Base-by-base conservation (phyloP, 2,329 filamentous ascomycete species). In the Ophiocordyceps polyrhachis-furcata region DNA sequence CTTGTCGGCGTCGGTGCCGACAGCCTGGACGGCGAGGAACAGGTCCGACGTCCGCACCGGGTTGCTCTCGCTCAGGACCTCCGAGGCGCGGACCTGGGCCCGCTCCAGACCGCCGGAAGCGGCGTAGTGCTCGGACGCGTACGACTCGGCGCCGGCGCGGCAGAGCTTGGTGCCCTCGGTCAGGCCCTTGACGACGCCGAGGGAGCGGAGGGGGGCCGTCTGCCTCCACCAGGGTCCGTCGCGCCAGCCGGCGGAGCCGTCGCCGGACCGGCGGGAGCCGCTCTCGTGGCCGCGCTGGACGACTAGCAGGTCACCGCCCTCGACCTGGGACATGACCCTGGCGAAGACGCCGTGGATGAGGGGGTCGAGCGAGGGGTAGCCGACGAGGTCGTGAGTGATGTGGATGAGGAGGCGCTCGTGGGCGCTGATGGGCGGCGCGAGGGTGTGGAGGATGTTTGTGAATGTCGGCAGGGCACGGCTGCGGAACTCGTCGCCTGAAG, bases 371-470 rank as follows among this genome's bases (percentile, higher is more conserved):
- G 86, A 89, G 3, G 91, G 91, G 60, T 98, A 98, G 53, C 86
- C 86, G 52, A 87, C 79, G 40, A 98, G 76, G 61, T 96, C 91
- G 67, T 98, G 91, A 9, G 89, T 94, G 50, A 91, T 93, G 67
- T 98, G 91, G 55, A 98, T 96, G 55, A 93, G 83, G 8, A 98
- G 81, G 43, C 89, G 84, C 65, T 98, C 91, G 64, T 98, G 91
- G 9, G 89, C 91, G 45, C 87, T 88, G 57, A 98, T 98, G 12
- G 91, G 91, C 41, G 91, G 91, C 0, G 91, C 91, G 51, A 98
- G 79, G 23, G 88, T 95, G 62, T 96, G 85, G 49, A 98, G 76
- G 55, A 98, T 82, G 57, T 87, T 86, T 58, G 88, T 89, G 59
- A 98, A 94, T 41, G 91, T 95, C 28, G 91, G 91, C 29, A 98